phyloP scores from a whole-genome alignment of 1,284 basidiomycete species.

The Apiotrichum mycotoxinovorans region DNA sequence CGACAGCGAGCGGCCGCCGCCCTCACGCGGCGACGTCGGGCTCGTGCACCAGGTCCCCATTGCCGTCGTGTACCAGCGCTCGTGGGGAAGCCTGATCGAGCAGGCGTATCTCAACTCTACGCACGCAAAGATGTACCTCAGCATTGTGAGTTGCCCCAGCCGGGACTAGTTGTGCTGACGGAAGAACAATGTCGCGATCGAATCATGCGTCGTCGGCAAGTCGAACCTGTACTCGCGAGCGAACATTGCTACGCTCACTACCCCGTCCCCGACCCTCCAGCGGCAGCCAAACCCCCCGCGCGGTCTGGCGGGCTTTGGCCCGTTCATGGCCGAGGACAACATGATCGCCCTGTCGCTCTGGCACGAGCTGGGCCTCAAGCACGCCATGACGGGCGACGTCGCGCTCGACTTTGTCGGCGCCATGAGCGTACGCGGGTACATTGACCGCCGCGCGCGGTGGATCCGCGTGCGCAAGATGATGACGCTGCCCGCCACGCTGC shows the following conservation, averaged over 20 bases:
- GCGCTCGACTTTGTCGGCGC: constrained; percentile 82
- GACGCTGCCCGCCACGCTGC: constrained; percentile 73
- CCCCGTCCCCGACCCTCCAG: constrained; percentile 39
- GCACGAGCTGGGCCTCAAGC: constrained; percentile 81
- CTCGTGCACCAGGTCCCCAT: constrained; percentile 96
- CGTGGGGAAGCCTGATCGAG: constrained; percentile 79
- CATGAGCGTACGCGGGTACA: constrained; percentile 74
- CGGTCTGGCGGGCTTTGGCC: constrained; percentile 71
- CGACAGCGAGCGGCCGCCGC: constrained; percentile 31
- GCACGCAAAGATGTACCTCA: constrained; percentile 98
- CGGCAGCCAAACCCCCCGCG: constrained; percentile 32
- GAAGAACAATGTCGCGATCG: constrained; percentile 63
- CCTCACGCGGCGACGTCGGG: constrained; percentile 57
- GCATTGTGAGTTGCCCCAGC: constrained; percentile 58
- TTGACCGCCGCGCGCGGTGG: constrained; percentile 84
- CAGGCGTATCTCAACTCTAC: constrained; percentile 94
- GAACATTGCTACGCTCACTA: constrained; percentile 54
- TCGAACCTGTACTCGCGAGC: constrained; percentile 90
- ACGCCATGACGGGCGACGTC: constrained; percentile 82
- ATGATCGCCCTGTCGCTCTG: constrained; percentile 85
- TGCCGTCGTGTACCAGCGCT: constrained; percentile 66
- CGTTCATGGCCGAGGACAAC: constrained; percentile 91
- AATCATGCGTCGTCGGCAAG: constrained; percentile 97
- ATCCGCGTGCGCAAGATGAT: constrained; percentile 90
- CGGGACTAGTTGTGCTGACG: background rate